Base-by-base conservation (phyloP, 768 basidiomycete genomes). In the Mycena alexandri region DNA sequence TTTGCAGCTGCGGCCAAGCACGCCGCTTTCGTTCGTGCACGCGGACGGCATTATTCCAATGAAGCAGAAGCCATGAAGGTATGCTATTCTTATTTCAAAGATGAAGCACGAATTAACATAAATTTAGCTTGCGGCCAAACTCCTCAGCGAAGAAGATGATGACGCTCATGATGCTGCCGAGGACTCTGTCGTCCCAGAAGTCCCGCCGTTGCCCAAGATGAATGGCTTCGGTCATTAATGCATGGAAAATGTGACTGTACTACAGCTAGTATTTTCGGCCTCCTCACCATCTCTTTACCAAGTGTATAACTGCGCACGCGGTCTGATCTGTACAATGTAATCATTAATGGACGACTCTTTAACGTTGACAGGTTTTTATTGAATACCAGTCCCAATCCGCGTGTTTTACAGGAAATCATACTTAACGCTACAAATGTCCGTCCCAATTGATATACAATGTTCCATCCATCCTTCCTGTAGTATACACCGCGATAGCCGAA, bases 21-120 rank as follows among this genome's bases (percentile, higher is more conserved):
- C 72, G 92, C 90, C 16, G 94, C 84, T 24, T 95, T 95, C 73
- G 83, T 94, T 36, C 87, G 87, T 70, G 93, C 93, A 24, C 86
- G 94, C 24, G 92, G 91, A 60, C 84, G 92, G 61, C 94, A 95
- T 74, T 95, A 95, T 72, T 94, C 93, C 7, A 95, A 95, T 56
- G 94, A 96, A 75, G 94, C 93, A 1, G 92, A 95, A 75, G 94
- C 93, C 19, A 95, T 96, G 94, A 95, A 95, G 89, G 93, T 91
- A 78, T 51, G 78, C 53, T 54, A 21, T 54, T 48, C 21, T 68
- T 53, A 29, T 19, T 22, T 55, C 41, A 42, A 24, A 9, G 44
- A 55, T 29, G 33, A 38, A 9, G 38, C 38, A 38, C 14, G 3
- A 9, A 38, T 50, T 60, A 63, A 67, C 29, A 34, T 65, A 65